phyloP scores from a whole-genome alignment of 176 grass and related monocot species.

The Avena sativa region DNA sequence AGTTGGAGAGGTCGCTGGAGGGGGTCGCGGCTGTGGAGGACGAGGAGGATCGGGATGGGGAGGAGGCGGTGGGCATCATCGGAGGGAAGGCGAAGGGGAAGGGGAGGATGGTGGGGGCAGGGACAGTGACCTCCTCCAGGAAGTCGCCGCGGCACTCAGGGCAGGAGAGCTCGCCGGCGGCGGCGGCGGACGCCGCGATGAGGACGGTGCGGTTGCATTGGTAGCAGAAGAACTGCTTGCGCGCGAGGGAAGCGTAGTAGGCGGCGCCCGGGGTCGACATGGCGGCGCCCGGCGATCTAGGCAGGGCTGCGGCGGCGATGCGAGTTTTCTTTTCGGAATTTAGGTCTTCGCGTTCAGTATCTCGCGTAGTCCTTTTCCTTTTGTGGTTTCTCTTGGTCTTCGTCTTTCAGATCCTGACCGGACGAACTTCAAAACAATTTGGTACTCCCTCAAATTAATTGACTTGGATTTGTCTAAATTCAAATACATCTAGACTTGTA shows the following conservation, averaged over 20 bases:
- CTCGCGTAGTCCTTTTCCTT: background rate
- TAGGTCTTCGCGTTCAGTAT: slow-evolving; percentile 40
- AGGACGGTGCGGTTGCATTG: slow-evolving; percentile 86
- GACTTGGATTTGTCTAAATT: no score
- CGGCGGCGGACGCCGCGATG: slow-evolving; percentile 51
- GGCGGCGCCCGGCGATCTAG: slow-evolving; percentile 62
- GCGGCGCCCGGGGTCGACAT: slow-evolving; percentile 61
- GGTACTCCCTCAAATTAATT: no score
- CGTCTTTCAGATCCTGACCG: no score
- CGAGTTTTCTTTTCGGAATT: slow-evolving; percentile 40
- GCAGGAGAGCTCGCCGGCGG: slow-evolving; percentile 66
- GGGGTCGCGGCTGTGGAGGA: slow-evolving; percentile 47
- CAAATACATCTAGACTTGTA: no score
- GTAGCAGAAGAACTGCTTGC: slow-evolving; percentile 91
- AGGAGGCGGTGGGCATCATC: slow-evolving; percentile 37
- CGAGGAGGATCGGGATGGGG: slow-evolving; percentile 52
- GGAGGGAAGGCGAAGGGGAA: slow-evolving; percentile 51
- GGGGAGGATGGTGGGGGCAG: slow-evolving; percentile 70
- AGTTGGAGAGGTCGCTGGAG: slow-evolving; percentile 46
- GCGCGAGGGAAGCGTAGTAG: slow-evolving; percentile 60
- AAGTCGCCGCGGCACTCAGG: slow-evolving; percentile 86
- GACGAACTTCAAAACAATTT: no score
- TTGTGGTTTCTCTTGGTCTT: background rate
- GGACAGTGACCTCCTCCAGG: slow-evolving; percentile 81
- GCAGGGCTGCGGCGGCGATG: slow-evolving; percentile 49